Base-by-base conservation (phyloP, 306 rosid genomes). In the Echinosophora koreensis region DNA sequence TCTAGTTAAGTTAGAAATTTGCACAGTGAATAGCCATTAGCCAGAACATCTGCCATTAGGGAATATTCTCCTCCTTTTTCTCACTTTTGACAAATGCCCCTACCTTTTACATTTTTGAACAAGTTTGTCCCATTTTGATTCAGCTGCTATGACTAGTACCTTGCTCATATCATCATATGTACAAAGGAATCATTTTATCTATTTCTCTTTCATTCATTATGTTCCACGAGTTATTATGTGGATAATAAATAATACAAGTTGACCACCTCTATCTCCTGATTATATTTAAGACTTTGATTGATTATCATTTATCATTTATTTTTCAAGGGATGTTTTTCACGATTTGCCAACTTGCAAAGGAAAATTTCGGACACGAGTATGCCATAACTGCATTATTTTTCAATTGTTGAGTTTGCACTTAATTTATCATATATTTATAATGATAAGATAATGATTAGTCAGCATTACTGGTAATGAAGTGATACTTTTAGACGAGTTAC, bases 11-110 rank as follows among this genome's bases (percentile, higher is more conserved):
- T 64, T 44, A 42, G 5, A 80, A 64, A 47, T 76, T 71, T 71
- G 64, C 51, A 32, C 61, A 72, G 41, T 52, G 56, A 78, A 59
- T 78, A 0, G 6, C 46, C 66, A 68, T 77, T 78, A 52, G 56
- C 76, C 77, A 73, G 17, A 62, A 75, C 47, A 65, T 76, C 70
- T 80, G 69, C 34, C 70, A 80, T 41, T 38, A 0, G 32, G 67
- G 83, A 84, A 81, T 87, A 78, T 81, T 84, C 84, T 86, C 18
- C 66, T 2, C 18, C 52, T 44, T 73, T 80, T 77, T 60, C 76
- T 75, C 71, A 55, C 71, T 62, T 66, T 77, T 37, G 77, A 57
- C 50, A 77, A 71, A 55, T 79, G 71, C 61, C 71, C 59, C 58
- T 16, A 32, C 51, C 50, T 80, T 68, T 37, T 14, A 51, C 22